phyloP scores from a whole-genome alignment of 2,329 filamentous ascomycete genomes.

The Fusarium sp. region DNA sequence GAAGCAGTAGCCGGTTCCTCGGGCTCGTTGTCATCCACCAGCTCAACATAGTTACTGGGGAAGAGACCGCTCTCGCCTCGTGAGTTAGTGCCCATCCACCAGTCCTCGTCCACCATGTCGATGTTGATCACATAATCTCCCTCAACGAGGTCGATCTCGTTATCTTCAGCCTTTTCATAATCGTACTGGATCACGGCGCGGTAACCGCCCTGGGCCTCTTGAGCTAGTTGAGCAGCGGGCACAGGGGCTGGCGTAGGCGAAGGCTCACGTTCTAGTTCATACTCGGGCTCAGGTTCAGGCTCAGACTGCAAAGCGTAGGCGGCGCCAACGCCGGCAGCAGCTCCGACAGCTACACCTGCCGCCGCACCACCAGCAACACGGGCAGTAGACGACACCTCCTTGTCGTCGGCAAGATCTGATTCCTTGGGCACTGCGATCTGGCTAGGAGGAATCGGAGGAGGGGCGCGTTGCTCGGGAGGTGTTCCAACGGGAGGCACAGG shows the following conservation, averaged over 20 bases:
- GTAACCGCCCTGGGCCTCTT: slow-evolving; percentile 63
- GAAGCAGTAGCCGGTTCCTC: slow-evolving; percentile 47
- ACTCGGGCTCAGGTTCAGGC: slow-evolving; percentile 21
- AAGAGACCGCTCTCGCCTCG: slow-evolving; percentile 89
- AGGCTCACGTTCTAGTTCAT: background rate
- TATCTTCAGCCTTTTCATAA: slow-evolving; percentile 97
- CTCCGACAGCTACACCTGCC: slow-evolving; percentile 47
- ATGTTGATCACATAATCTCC: slow-evolving; percentile 90
- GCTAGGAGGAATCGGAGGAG: slow-evolving; percentile 69
- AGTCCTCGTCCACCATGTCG: slow-evolving; percentile 97
- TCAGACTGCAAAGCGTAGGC: slow-evolving; percentile 43
- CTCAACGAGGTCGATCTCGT: slow-evolving; percentile 91
- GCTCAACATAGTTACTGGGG: slow-evolving; percentile 95
- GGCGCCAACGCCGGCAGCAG: slow-evolving; percentile 32
- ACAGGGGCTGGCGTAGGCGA: slow-evolving; percentile 12
- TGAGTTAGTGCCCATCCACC: slow-evolving; percentile 96
- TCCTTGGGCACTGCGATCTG: slow-evolving; percentile 72
- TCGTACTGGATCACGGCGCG: slow-evolving; percentile 89
- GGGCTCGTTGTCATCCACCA: slow-evolving; percentile 73
- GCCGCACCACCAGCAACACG: slow-evolving; percentile 68
- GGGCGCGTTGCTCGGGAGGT: slow-evolving; percentile 57
- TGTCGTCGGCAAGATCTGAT: slow-evolving; percentile 71
- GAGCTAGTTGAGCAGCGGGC: slow-evolving; percentile 16
- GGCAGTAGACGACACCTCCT: slow-evolving; percentile 65
- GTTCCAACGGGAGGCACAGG: slow-evolving; percentile 63